Conservation (phyloP, 345 rosid genomes). For the Boechera retrofracta region DNA sequence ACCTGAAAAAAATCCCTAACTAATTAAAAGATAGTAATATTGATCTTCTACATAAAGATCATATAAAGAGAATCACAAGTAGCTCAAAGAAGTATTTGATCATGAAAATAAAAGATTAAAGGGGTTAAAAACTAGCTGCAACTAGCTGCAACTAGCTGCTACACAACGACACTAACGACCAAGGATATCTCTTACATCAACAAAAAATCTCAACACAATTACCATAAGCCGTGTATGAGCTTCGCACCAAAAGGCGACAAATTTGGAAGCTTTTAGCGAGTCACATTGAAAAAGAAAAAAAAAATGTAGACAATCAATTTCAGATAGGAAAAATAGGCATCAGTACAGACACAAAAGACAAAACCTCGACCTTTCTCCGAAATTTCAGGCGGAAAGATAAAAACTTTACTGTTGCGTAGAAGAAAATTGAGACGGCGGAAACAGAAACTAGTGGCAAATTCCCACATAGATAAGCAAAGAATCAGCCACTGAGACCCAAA, state of each 20-base stretch:
- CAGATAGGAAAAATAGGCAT: not conserved
- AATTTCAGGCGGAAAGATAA: not conserved
- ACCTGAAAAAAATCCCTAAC: slow-evolving; percentile 40
- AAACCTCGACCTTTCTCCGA: slow-evolving; percentile 1
- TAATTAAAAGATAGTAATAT: not conserved
- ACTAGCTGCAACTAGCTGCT: not conserved
- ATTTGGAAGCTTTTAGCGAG: slow-evolving; percentile 26
- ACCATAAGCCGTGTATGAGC: not conserved
- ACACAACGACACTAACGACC: not conserved
- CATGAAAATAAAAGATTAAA: not conserved
- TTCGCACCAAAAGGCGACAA: slow-evolving; percentile 5
- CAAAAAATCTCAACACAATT: not conserved
- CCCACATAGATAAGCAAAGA: not conserved
- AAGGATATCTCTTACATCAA: slow-evolving; percentile 5
- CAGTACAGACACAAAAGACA: not conserved
- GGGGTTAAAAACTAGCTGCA: not conserved
- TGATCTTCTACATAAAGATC: slow-evolving; percentile 11
- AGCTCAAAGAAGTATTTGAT: not conserved
- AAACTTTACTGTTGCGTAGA: slow-evolving; percentile 13
- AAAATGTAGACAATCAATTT: not conserved
- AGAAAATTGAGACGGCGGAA: slow-evolving; percentile 3
- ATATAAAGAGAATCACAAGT: slow-evolving; percentile 6
- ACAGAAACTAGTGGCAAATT: not conserved
- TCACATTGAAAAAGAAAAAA: not conserved
- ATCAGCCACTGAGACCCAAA: slow-evolving; percentile 1